Conservation (phyloP, 371 early-diverging fungal genomes). For the Chytridium lagenaria region DNA sequence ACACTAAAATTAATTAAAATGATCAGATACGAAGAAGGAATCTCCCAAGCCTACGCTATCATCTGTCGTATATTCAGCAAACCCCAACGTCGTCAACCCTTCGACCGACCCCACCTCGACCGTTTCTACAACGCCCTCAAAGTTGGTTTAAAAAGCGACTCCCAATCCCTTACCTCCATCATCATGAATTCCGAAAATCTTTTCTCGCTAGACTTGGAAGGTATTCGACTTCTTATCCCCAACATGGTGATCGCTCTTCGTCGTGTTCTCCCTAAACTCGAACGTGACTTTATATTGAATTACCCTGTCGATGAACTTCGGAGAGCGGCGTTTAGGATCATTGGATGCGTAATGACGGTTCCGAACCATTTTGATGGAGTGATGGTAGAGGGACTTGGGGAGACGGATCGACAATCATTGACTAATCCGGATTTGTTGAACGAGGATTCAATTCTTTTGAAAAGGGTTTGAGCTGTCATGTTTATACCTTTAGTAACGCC, state of each 20-base stretch:
- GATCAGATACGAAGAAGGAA: constrained; percentile 62
- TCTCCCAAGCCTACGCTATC: constrained; percentile 72
- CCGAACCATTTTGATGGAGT: constrained; percentile 76
- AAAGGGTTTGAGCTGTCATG: constrained; percentile 17
- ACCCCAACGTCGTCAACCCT: constrained; percentile 63
- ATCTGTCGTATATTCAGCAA: constrained; percentile 75
- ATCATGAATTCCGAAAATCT: constrained; percentile 66
- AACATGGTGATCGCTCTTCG: constrained; percentile 73
- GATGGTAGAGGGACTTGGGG: constrained; percentile 1
- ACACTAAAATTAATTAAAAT: not conserved
- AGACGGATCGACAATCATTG: not conserved
- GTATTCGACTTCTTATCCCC: constrained; percentile 73
- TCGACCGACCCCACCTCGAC: constrained; percentile 70
- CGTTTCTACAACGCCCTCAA: constrained; percentile 67
- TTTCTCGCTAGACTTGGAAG: constrained; percentile 72
- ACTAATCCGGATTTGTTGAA: not conserved
- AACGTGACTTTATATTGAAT: constrained; percentile 16
- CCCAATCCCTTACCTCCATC: constrained; percentile 67
- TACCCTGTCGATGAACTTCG: constrained; percentile 62
- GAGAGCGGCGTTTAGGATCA: constrained; percentile 68
- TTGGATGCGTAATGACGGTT: constrained; percentile 72
- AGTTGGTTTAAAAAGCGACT: constrained; percentile 46
- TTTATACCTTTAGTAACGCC: not conserved
- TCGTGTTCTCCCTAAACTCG: constrained; percentile 63
- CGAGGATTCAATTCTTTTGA: constrained; percentile 20